Percentiles rank a stretch among this genome's conserved stretches.
Conservation (phyloP, 2,329 filamentous ascomycete species). For the Scedosporium dehoogii region DNA sequence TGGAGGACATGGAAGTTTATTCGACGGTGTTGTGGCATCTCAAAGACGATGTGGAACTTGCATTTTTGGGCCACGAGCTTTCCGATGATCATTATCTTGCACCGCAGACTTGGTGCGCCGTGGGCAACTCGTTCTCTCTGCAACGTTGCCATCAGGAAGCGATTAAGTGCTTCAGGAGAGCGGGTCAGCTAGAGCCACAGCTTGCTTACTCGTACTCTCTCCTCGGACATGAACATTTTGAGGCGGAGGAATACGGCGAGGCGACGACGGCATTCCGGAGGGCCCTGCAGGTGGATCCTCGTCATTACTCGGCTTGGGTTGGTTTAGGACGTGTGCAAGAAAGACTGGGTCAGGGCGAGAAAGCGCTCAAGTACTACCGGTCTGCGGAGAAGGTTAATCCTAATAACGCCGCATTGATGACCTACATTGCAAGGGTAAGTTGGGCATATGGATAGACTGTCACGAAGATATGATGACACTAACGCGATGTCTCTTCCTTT, state of each 20-base stretch:
- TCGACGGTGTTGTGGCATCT: constrained; percentile 15
- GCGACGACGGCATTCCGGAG: constrained; percentile 10
- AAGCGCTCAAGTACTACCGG: constrained; percentile 12
- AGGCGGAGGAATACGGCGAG: constrained; percentile 12
- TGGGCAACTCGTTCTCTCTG: constrained; percentile 13
- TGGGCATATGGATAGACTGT: neutral
- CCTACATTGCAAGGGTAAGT: constrained; percentile 13
- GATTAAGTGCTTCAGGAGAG: constrained; percentile 12
- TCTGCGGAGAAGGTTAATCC: constrained; percentile 13
- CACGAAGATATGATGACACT: neutral
- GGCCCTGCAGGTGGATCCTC: constrained; percentile 12
- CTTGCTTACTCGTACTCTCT: constrained; percentile 13
- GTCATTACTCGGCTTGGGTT: constrained; percentile 15
- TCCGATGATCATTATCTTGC: constrained; percentile 11
- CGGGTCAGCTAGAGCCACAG: constrained; percentile 11
- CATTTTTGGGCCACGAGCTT: constrained; percentile 13
- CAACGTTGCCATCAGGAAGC: constrained; percentile 10
- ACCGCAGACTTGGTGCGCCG: constrained; percentile 13
- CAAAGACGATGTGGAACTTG: constrained; percentile 14
- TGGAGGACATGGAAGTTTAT: constrained; percentile 14
- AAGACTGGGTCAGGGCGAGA: constrained; percentile 11
- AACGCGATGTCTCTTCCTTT: neutral
- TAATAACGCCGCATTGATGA: constrained; percentile 12
- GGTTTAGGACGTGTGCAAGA: constrained; percentile 12
- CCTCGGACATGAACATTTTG: constrained; percentile 13